Conservation (phyloP, 2,329 filamentous ascomycete genomes). For the Fusarium ramigenum region DNA sequence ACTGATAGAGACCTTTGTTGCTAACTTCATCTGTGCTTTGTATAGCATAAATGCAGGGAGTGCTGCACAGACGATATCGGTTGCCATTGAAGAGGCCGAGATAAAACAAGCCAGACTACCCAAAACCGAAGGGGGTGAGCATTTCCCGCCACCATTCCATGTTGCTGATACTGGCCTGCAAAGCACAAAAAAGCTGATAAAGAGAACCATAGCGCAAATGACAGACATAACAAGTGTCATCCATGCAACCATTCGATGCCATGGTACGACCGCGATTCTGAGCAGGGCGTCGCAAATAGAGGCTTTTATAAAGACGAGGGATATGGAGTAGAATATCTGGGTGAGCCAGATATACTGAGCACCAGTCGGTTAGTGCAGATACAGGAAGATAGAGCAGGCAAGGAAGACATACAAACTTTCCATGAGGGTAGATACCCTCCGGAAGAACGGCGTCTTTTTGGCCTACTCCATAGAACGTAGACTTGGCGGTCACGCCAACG, state of each 20-base stretch:
- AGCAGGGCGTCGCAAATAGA: not conserved
- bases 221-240: not conserved
- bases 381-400: not conserved
- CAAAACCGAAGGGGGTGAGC: not conserved
- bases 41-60: slow-evolving; percentile 21
- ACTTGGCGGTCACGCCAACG: too few species aligned
- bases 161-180: slow-evolving; percentile 8
- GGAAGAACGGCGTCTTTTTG: not conserved
- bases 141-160: slow-evolving; percentile 5
- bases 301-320: not conserved
- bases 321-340: not conserved
- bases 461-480: not conserved
- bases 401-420: not conserved
- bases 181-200: not conserved
- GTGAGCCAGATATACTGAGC: not conserved
- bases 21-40: slow-evolving; percentile 15
- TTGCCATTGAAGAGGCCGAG: not conserved
- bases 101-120: slow-evolving; percentile 8
- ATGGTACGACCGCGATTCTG: not conserved
- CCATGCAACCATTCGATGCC: not conserved
- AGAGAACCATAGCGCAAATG: not conserved
- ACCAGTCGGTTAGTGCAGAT: accelerated
- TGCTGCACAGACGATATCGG: slow-evolving; percentile 19
- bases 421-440: not conserved
- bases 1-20: slow-evolving; percentile 15